phyloP scores from a whole-genome alignment of 2,329 filamentous ascomycete species.

The Graphilbum sp. region DNA sequence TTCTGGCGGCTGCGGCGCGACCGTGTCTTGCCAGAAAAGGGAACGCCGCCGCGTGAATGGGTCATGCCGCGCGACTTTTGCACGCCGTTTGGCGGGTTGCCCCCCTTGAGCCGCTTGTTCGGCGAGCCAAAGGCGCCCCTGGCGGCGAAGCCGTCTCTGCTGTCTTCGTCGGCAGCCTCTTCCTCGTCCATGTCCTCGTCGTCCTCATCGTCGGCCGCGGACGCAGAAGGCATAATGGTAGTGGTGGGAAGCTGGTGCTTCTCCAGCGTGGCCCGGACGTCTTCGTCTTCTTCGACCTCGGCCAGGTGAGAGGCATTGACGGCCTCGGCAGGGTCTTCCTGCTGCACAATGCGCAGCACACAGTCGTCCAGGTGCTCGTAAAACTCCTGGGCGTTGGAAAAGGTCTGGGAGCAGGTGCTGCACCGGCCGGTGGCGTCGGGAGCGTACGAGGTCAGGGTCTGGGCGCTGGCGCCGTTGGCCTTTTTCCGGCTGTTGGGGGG shows the following conservation, averaged over 20 bases:
- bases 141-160: slow-evolving; percentile 12
- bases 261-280: slow-evolving; percentile 44
- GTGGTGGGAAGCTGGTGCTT: slow-evolving; percentile 45
- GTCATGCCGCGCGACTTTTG: slow-evolving; percentile 60
- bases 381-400: slow-evolving; percentile 89
- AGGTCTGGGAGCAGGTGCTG: slow-evolving; percentile 82
- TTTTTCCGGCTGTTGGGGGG: slow-evolving; percentile 77
- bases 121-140: slow-evolving; percentile 19
- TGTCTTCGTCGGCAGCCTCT: slow-evolving; percentile 39
- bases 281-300: slow-evolving; percentile 46
- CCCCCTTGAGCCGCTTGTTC: slow-evolving; percentile 40
- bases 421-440: slow-evolving; percentile 82
- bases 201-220: slow-evolving; percentile 25
- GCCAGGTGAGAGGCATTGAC: slow-evolving; percentile 52
- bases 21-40: slow-evolving; percentile 34
- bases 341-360: slow-evolving; percentile 54
- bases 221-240: slow-evolving; percentile 16
- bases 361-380: slow-evolving; percentile 89
- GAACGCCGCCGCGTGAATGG: slow-evolving; percentile 59
- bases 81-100: slow-evolving; percentile 37
- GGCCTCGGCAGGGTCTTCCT: slow-evolving; percentile 52
- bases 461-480: slow-evolving; percentile 25
- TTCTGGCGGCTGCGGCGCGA: slow-evolving; percentile 84
- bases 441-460: slow-evolving; percentile 55
- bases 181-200: slow-evolving; percentile 33